A percentile compares a stretch with the other conserved stretches of the same genome.
phyloP scores from a whole-genome alignment of 129 eudicot species.

The Gnaphalium uliginosum region DNA sequence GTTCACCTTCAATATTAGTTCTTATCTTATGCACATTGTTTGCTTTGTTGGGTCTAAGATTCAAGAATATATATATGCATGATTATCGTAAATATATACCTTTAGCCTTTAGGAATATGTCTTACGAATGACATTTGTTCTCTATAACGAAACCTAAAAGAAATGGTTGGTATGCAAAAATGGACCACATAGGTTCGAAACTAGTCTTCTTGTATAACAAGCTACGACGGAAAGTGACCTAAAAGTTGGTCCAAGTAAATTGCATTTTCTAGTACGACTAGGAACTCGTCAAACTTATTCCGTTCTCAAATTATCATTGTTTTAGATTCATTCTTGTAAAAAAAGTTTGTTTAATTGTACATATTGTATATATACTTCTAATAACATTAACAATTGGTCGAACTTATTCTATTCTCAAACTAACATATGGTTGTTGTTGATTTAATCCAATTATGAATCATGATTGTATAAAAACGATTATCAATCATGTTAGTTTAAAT shows the following conservation, averaged over 20 bases:
- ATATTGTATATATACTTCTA: not conserved
- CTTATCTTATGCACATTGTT: slow-evolving; percentile 29
- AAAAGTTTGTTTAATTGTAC: not conserved
- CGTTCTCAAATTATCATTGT: not conserved
- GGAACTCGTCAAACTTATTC: slow-evolving; percentile 23
- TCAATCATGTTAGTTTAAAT: too few relatives aligned
- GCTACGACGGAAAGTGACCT: slow-evolving; percentile 21
- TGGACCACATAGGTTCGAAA: slow-evolving; percentile 21
- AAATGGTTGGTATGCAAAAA: not conserved
- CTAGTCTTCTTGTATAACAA: slow-evolving; percentile 28
- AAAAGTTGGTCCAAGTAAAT: slow-evolving; percentile 20
- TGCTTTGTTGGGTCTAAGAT: not conserved
- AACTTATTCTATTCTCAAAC: not conserved
- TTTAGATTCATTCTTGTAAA: not conserved
- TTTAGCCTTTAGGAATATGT: not conserved
- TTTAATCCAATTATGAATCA: not conserved
- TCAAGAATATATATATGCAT: not conserved
- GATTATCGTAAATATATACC: not conserved
- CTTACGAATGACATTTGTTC: not conserved
- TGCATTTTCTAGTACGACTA: slow-evolving; percentile 11
- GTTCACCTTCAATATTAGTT: slow-evolving; percentile 28
- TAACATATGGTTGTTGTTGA: not conserved
- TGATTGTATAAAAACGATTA: too few relatives aligned
- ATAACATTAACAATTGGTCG: too few relatives aligned
- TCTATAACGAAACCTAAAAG: not conserved